These are phyloP conservation scores for Juglanconis sp. DNA, from an alignment of 2,329 filamentous ascomycete genomes.

Conservation along the genomic window DNA sequence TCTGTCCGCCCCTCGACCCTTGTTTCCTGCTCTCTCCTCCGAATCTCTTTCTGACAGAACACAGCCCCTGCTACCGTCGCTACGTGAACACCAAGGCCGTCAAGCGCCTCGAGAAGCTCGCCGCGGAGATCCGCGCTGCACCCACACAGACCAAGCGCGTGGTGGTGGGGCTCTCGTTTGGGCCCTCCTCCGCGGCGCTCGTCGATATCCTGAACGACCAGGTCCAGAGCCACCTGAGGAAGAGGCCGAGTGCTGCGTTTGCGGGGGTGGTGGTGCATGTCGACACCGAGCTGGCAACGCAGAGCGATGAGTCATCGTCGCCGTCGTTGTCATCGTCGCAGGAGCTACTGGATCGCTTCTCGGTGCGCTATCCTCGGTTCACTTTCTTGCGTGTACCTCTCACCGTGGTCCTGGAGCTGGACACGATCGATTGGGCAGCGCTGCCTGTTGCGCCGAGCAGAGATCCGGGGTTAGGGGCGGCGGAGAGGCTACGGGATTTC, in stretches of 20 bases:
- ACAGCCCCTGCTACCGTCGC: slow-evolving; percentile 70
- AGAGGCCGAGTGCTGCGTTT: slow-evolving; percentile 64
- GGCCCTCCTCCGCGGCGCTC: slow-evolving; percentile 74
- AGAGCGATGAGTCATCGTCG: slow-evolving; percentile 17
- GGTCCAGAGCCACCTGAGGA: slow-evolving; percentile 60
- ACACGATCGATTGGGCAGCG: slow-evolving; percentile 51
- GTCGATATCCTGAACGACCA: slow-evolving; percentile 73
- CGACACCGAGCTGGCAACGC: slow-evolving; percentile 34
- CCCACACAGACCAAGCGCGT: slow-evolving; percentile 45
- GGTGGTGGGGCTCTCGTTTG: slow-evolving; percentile 78
- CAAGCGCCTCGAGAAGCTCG: slow-evolving; percentile 61
- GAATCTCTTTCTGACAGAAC: neutral
- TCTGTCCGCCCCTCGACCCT: slow-evolving; percentile 30
- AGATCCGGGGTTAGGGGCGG: slow-evolving; percentile 8
- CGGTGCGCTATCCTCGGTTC: slow-evolving; percentile 62
- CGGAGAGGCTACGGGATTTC: slow-evolving; percentile 49
- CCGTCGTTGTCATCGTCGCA: slow-evolving; percentile 30
- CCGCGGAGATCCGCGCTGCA: slow-evolving; percentile 42
- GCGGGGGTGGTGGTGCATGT: slow-evolving; percentile 61
- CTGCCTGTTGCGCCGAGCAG: slow-evolving; percentile 31
- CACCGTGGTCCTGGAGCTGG: slow-evolving; percentile 54
- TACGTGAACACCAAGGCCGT: slow-evolving; percentile 77
- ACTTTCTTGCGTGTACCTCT: slow-evolving; percentile 62
- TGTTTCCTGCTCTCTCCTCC: neutral
- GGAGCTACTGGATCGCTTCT: slow-evolving; percentile 48